Conservation (phyloP, 2,329 filamentous ascomycete species). For the Colletotrichum incanum region DNA sequence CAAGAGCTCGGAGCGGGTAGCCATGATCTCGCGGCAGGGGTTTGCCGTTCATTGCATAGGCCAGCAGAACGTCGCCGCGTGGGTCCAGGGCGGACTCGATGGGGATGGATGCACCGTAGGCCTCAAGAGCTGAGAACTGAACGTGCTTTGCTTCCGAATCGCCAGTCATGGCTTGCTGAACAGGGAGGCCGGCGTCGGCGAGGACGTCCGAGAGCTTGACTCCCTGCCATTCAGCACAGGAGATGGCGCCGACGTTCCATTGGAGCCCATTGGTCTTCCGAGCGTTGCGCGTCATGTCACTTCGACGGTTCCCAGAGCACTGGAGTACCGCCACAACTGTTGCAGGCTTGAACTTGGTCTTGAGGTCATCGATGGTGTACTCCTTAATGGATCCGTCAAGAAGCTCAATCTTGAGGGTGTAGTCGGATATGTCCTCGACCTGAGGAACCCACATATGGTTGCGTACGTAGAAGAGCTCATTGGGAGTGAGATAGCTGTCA, state of each 20-base stretch:
- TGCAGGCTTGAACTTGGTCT: constrained; percentile 64
- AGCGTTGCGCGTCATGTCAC: constrained; percentile 69
- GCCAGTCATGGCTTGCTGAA: constrained; percentile 54
- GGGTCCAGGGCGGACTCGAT: constrained; percentile 72
- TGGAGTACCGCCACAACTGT: constrained; percentile 71
- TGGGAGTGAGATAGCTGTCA: constrained; percentile 68
- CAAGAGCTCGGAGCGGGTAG: constrained; percentile 73
- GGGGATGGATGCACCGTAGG: constrained; percentile 75
- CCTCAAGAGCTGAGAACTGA: constrained; percentile 72
- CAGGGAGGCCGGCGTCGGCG: constrained; percentile 67
- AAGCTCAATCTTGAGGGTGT: constrained; percentile 69
- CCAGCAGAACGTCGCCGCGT: constrained; percentile 75
- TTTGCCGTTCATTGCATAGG: constrained; percentile 78
- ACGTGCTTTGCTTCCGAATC: constrained; percentile 64
- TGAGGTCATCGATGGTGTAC: constrained; percentile 70
- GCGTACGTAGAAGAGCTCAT: constrained; percentile 55
- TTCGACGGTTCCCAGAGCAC: constrained; percentile 73
- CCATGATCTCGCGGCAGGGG: constrained; percentile 77
- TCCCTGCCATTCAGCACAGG: constrained; percentile 73
- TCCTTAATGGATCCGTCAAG: constrained; percentile 66
- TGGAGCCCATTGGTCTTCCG: constrained; percentile 70
- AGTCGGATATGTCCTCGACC: constrained; percentile 57
- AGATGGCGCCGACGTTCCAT: constrained; percentile 73
- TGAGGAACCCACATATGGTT: constrained; percentile 77
- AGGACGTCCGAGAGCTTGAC: constrained; percentile 70